Conservation (phyloP, 1,284 basidiomycete species). For the Nidula niveotomentosa region DNA sequence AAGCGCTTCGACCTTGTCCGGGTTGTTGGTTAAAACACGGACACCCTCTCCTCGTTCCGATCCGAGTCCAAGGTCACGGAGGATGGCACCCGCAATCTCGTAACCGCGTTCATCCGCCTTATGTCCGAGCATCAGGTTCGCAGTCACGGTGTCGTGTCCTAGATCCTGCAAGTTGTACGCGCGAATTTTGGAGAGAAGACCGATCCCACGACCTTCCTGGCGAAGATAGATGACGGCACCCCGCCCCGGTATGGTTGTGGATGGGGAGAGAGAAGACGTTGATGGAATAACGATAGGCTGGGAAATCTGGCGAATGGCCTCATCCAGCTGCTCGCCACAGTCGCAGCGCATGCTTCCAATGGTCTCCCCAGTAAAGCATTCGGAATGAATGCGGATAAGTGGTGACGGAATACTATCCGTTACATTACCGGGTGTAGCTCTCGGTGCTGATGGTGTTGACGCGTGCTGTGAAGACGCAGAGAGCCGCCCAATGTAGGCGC, state of each 20-base stretch:
- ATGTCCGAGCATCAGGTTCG: conserved; percentile 95
- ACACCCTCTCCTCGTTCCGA: conserved; percentile 58
- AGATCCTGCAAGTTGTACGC: conserved; percentile 99
- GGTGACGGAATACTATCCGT: conserved; percentile 62
- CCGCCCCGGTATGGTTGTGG: conserved; percentile 66
- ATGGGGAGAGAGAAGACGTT: conserved; percentile 20
- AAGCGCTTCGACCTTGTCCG: conserved; percentile 92
- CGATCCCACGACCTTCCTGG: conserved; percentile 99
- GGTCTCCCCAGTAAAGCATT: conserved; percentile 99
- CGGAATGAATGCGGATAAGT: conserved; percentile 94
- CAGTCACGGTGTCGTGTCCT: conserved; percentile 97
- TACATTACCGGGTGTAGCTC: conserved; percentile 14
- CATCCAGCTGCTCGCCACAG: conserved; percentile 98
- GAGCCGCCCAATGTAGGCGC: conserved; percentile 91
- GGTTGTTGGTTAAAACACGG: conserved; percentile 94
- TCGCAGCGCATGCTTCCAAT: conserved; percentile 99
- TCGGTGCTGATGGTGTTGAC: conserved; percentile 41
- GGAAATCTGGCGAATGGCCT: conserved; percentile 91
- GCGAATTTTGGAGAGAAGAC: conserved; percentile 92
- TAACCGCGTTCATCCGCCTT: conserved; percentile 94
- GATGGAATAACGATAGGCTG: conserved; percentile 59
- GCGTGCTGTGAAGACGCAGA: conserved; percentile 55
- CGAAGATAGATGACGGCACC: conserved; percentile 98
- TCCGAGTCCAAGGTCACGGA: conserved; percentile 85
- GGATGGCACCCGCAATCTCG: conserved; percentile 87